Evolutionary conservation across 2,329 filamentous ascomycete species (phyloP), one percentile per base, ranked within the genome.

Genomic region (Colletotrichum salicis): DNA sequence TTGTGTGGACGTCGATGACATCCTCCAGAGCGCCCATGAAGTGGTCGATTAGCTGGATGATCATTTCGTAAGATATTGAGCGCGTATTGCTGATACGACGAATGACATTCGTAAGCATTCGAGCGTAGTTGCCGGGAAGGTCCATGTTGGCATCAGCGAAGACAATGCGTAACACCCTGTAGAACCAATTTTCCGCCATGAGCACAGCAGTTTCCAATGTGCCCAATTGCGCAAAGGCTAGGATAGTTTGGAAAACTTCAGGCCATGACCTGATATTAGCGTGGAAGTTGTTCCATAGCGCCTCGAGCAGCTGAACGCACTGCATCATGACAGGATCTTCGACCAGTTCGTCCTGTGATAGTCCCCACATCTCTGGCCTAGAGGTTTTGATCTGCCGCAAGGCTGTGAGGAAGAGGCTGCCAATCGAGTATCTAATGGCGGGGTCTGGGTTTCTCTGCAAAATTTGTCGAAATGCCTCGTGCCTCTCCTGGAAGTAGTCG

Each of bases 201-300:
- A 95, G 83, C 6, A 87, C 78, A 2, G 84, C 83, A 24, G 88
- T 84, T 78, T 94, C 91, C 5, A 85, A 79, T 3, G 84, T 80
- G 1, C 92, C 92, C 66, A 94, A 80, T 57, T 83, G 85, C 15
- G 90, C 89, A 77, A 95, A 92, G n/a, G 84, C 84, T n/a, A 88
- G 78, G 73, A 95, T 84, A n/a, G 93, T 86, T 13, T 88, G 87
- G 78, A 96, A 96, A 70, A 92, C 92, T 76, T 96, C 93, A 54
- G 91, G 89, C 94, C 94, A 96, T 3, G 92, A 88, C 68, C 91
- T 88, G 33, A 90, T 83, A 57, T 87, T 84, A 3, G 84, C 80
- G 71, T 93, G 90, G 68, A 94, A 90, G n/a, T 82, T 84, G 3
- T 86, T 82, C 88, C 90, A 94, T 4, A 94, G 79, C 27, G 85